A percentile compares a stretch with the other conserved stretches of the same genome.
These are phyloP conservation scores for Hypocreales sp. DNA, from an alignment of 2,329 filamentous ascomycete species.

Conservation along the genomic window DNA sequence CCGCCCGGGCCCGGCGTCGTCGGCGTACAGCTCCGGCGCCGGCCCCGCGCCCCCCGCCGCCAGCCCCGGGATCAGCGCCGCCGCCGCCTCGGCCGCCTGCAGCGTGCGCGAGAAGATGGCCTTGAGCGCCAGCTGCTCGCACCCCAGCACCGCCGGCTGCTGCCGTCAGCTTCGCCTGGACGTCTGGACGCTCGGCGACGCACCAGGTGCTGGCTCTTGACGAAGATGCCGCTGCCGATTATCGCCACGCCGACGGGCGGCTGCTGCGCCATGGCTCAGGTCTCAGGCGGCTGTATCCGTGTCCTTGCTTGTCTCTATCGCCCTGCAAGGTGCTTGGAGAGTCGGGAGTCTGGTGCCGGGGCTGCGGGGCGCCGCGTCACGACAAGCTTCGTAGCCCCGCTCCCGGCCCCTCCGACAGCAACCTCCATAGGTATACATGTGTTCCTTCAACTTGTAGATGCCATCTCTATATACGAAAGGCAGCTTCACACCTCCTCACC, in stretches of 20 bases:
- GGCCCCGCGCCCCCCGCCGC: constrained; percentile 4
- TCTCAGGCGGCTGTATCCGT: neutral
- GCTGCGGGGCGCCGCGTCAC: too few relatives aligned
- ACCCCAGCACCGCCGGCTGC: constrained; percentile 42
- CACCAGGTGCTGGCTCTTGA: constrained; percentile 41
- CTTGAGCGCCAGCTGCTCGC: constrained; percentile 35
- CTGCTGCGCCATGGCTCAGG: neutral
- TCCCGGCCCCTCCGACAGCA: neutral
- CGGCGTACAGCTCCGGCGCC: constrained; percentile 37
- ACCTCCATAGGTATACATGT: too few relatives aligned
- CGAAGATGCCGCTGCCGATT: constrained; percentile 48
- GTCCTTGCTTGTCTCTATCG: neutral
- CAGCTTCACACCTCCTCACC: too few relatives aligned
- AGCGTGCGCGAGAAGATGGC: constrained; percentile 51
- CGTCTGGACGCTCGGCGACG: constrained; percentile 3
- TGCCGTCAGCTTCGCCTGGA: neutral
- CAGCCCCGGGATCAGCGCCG: constrained; percentile 19
- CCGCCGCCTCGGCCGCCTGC: constrained; percentile 34
- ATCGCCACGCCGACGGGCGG: constrained; percentile 39
- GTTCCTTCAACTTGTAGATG: too few relatives aligned
- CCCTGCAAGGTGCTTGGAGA: too few relatives aligned
- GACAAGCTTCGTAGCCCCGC: neutral
- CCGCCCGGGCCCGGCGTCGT: constrained; percentile 30
- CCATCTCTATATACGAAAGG: too few relatives aligned
- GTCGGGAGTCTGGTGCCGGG: too few relatives aligned